phyloP scores from a whole-genome alignment of 805 yeast species.

The Lipomyces yamanashiensis region DNA sequence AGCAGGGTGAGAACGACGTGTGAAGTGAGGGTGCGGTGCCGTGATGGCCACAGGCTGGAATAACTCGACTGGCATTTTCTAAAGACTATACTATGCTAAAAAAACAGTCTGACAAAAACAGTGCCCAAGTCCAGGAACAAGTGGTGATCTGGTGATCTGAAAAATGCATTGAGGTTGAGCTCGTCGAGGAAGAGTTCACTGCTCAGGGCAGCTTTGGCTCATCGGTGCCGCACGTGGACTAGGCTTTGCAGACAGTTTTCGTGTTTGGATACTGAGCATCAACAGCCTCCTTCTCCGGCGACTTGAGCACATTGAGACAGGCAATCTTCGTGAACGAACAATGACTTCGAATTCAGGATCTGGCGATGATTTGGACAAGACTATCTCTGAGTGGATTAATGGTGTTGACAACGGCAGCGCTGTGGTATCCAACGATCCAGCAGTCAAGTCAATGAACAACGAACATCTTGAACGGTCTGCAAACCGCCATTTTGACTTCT shows the following conservation, averaged over 20 bases:
- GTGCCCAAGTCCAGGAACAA: background rate
- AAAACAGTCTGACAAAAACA: background rate
- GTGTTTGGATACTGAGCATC: background rate
- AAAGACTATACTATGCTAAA: background rate
- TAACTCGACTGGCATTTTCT: conserved; percentile 22
- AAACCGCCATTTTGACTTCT: background rate
- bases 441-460: background rate
- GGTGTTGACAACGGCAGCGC: conserved; percentile 9
- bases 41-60: conserved; percentile 32
- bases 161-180: background rate
- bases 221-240: conserved; percentile 5
- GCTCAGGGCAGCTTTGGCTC: background rate
- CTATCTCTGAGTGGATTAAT: conserved; percentile 19
- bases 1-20: conserved; percentile 26
- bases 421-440: background rate
- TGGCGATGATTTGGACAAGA: conserved; percentile 16
- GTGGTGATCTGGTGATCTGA: background rate
- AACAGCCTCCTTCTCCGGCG: no score
- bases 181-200: background rate
- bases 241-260: background rate
- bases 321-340: background rate
- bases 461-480: conserved; percentile 3
- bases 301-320: background rate
- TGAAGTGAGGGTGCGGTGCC: conserved; percentile 31
- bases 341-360: conserved; percentile 9